Evolutionary conservation across 2,329 filamentous ascomycete species (phyloP).

Genomic region (Colletotrichum neosansevieriae): DNA sequence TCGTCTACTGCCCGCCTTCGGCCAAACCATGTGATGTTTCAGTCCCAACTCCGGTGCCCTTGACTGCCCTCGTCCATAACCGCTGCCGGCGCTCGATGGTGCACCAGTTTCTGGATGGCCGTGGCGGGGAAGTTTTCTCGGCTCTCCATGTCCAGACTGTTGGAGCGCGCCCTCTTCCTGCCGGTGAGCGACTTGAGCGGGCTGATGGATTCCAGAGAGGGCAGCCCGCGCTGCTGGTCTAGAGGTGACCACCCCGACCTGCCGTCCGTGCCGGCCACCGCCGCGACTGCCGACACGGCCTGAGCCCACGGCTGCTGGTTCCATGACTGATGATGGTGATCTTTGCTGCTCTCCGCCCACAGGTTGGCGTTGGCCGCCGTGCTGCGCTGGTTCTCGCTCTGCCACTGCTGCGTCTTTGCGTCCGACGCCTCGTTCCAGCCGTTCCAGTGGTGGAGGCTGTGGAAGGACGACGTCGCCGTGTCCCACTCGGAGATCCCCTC

Average conservation of each 20-base stretch:
- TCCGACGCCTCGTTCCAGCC: conserved; percentile 38
- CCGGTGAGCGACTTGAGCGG: conserved; percentile 38
- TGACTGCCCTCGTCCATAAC: conserved; percentile 39
- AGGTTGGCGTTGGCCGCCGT: conserved; percentile 45
- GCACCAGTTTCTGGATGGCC: conserved; percentile 40
- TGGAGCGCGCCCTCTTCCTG: conserved; percentile 40
- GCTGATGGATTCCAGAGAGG: conserved; percentile 40
- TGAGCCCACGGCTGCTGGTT: conserved; percentile 44
- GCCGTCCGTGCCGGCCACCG: conserved; percentile 43
- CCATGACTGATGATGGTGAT: conserved; percentile 48
- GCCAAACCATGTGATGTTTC: conserved; percentile 21
- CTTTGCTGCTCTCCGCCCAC: conserved; percentile 45
- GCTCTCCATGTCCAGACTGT: conserved; percentile 42
- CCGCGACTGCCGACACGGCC: conserved; percentile 48
- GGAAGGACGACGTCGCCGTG: conserved; percentile 33
- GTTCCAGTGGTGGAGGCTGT: conserved; percentile 39
- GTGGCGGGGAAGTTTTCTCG: conserved; percentile 42
- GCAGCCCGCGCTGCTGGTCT: conserved; percentile 37
- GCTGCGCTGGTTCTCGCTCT: conserved; percentile 40
- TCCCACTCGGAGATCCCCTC: conserved; percentile 39
- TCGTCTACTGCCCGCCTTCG: not conserved
- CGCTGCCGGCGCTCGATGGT: conserved; percentile 36
- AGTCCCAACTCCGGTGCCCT: conserved; percentile 40
- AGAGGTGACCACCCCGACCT: conserved; percentile 39
- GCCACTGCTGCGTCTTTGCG: conserved; percentile 38